These are phyloP conservation scores for Galerina sulciceps DNA, from an alignment of 768 basidiomycete genomes.

Conservation along the genomic window DNA sequence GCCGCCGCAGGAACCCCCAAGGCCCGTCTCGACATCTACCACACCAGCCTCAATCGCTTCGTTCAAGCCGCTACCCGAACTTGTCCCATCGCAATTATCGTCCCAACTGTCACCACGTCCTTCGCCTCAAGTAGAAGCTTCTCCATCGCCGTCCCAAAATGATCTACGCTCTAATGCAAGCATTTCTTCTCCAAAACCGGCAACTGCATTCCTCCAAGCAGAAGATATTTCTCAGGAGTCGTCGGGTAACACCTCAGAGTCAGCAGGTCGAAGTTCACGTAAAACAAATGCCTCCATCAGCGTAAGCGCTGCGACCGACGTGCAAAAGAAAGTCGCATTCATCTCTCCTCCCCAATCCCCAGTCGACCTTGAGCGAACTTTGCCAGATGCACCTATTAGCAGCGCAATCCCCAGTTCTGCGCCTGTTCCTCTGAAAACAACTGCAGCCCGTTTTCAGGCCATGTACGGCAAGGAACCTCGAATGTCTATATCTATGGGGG, in stretches of 20 bases:
- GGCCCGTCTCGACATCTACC: slow-evolving; percentile 38
- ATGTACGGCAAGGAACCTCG: slow-evolving; percentile 73
- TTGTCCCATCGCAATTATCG: slow-evolving; percentile 45
- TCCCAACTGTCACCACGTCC: slow-evolving; percentile 37
- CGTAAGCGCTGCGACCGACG: slow-evolving; percentile 42
- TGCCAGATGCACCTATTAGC: slow-evolving; percentile 49
- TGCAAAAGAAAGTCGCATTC: slow-evolving; percentile 88
- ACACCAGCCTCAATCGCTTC: slow-evolving; percentile 53
- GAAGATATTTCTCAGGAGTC: slow-evolving; percentile 26
- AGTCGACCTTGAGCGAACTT: slow-evolving; percentile 53
- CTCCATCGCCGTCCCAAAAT: slow-evolving; percentile 28
- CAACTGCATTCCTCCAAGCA: slow-evolving; percentile 19
- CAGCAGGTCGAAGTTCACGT: slow-evolving; percentile 35
- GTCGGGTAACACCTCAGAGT: slow-evolving; percentile 33
- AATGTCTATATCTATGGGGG: slow-evolving; percentile 65
- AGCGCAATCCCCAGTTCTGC: slow-evolving; percentile 28
- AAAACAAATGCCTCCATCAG: slow-evolving; percentile 37
- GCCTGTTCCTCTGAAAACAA: slow-evolving; percentile 58
- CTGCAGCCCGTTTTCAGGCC: slow-evolving; percentile 78
- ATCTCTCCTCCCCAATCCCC: slow-evolving; percentile 81
- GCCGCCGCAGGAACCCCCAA: slow-evolving; percentile 55
- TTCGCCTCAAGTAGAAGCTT: slow-evolving; percentile 31
- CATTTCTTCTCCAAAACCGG: slow-evolving; percentile 24
- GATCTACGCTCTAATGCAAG: slow-evolving; percentile 18
- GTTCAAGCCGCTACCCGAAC: slow-evolving; percentile 76